Percentiles rank a stretch among this genome's conserved stretches.
These are phyloP conservation scores for Cnidoscolus chayamansa DNA, from an alignment of 441 rosid genomes.

Conservation along the genomic window DNA sequence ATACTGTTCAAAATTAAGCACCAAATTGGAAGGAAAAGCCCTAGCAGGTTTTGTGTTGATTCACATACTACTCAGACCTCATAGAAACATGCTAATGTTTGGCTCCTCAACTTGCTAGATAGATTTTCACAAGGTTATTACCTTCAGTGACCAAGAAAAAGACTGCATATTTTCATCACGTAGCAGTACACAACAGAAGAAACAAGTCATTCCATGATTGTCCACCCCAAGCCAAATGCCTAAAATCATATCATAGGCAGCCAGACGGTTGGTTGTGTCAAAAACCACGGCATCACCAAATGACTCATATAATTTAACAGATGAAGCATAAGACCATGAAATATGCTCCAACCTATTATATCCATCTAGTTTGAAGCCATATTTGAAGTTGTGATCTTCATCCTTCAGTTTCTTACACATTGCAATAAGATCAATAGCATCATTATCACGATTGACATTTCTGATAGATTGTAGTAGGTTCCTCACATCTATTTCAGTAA, in stretches of 20 bases:
- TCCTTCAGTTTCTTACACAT: conserved; percentile 64
- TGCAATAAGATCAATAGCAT: conserved; percentile 51
- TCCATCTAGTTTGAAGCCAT: conserved; percentile 49
- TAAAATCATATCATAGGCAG: conserved; percentile 52
- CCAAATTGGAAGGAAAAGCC: background rate
- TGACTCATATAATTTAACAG: conserved; percentile 42
- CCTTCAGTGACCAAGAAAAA: conserved; percentile 65
- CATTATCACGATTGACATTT: conserved; percentile 45
- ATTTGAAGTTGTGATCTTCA: conserved; percentile 47
- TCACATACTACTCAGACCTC: background rate
- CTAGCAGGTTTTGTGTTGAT: background rate
- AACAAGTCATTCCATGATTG: conserved; percentile 53
- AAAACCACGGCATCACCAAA: conserved; percentile 58
- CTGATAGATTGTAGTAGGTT: conserved; percentile 57
- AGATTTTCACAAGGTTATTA: conserved; percentile 24
- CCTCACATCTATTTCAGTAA: conserved; percentile 61
- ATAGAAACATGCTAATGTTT: background rate
- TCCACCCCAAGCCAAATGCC: conserved; percentile 65
- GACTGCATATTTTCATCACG: conserved; percentile 57
- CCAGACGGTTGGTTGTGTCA: conserved; percentile 58
- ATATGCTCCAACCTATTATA: conserved; percentile 55
- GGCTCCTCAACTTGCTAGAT: background rate
- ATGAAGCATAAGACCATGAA: conserved; percentile 57
- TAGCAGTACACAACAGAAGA: conserved; percentile 50
- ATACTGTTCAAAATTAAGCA: background rate